Percentiles rank a stretch among this genome's conserved stretches.
Evolutionary conservation across 805 yeast species (phyloP).

Genomic region (Alloascoidea africana): DNA sequence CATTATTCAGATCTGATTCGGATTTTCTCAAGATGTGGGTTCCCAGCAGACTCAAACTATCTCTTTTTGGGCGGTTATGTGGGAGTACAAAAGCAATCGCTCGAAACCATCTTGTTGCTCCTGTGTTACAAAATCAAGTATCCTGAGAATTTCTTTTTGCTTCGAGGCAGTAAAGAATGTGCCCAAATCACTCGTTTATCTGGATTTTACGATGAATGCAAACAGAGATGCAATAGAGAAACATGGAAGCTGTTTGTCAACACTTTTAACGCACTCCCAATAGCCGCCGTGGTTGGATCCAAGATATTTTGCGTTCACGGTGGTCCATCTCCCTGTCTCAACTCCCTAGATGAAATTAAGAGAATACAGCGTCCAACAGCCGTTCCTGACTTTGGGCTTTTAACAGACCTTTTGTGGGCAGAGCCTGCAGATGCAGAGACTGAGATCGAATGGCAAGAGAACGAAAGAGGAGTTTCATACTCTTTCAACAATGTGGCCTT

Average conservation of each 20-base stretch:
- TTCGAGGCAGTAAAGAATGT: conserved; percentile 97
- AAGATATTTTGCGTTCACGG: conserved; percentile 99
- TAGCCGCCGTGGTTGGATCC: conserved; percentile 96
- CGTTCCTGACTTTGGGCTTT: conserved; percentile 93
- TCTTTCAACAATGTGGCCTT: conserved; percentile 99
- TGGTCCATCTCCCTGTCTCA: conserved; percentile 92
- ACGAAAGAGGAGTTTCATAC: conserved; percentile 96
- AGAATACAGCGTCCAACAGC: conserved; percentile 99
- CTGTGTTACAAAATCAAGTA: conserved; percentile 95
- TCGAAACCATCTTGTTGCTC: conserved; percentile 88
- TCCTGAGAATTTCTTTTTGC: conserved; percentile 93
- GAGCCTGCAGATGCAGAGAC: conserved; percentile 98
- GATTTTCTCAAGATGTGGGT: conserved; percentile 94
- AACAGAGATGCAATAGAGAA: conserved; percentile 94
- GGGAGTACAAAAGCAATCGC: conserved; percentile 94
- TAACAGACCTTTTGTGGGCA: conserved; percentile 94
- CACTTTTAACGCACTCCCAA: conserved; percentile 95
- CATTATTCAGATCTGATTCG: conserved; percentile 93
- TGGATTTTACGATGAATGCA: conserved; percentile 97
- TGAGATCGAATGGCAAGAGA: conserved; percentile 98
- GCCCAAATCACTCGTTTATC: conserved; percentile 96
- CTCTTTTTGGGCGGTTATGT: conserved; percentile 94
- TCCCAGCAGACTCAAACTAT: conserved; percentile 97
- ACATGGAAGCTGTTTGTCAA: conserved; percentile 98
- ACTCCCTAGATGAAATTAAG: conserved; percentile 97